Percentiles rank a stretch among this genome's conserved stretches.
Conservation (phyloP, 768 basidiomycete species). For the Coprinopsis cinerea region DNA sequence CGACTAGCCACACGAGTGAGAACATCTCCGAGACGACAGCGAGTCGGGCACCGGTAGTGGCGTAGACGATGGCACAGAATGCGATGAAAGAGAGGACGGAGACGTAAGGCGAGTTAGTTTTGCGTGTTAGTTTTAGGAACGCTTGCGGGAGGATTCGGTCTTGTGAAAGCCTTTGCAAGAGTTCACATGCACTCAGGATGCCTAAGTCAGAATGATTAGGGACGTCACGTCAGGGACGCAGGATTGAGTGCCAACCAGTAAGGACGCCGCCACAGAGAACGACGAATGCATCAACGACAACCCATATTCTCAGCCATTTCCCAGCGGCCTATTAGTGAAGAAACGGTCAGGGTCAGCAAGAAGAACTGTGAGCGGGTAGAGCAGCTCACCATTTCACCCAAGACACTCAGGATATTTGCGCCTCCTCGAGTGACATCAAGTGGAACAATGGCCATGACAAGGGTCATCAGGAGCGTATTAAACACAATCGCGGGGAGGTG, state of each 20-base stretch:
- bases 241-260: slow-evolving; percentile 37
- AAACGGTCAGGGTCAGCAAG: neutral
- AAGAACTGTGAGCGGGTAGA: neutral
- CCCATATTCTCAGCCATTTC: slow-evolving; percentile 53
- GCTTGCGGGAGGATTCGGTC: slow-evolving; percentile 54
- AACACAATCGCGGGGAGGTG: slow-evolving; percentile 54
- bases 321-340: slow-evolving; percentile 42
- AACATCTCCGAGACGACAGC: slow-evolving; percentile 61
- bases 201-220: slow-evolving; percentile 25
- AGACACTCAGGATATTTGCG: slow-evolving; percentile 57
- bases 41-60: slow-evolving; percentile 47
- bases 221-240: neutral
- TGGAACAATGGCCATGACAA: slow-evolving; percentile 57
- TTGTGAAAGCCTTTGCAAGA: slow-evolving; percentile 50
- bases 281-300: slow-evolving; percentile 63
- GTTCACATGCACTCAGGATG: slow-evolving; percentile 52
- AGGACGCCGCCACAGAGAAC: slow-evolving; percentile 70
- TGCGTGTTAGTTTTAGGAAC: slow-evolving; percentile 43
- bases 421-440: slow-evolving; percentile 40
- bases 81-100: slow-evolving; percentile 44
- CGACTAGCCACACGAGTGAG: slow-evolving; percentile 59
- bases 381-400: slow-evolving; percentile 52
- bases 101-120: slow-evolving; percentile 47
- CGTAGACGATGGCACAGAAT: slow-evolving; percentile 51
- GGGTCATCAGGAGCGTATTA: slow-evolving; percentile 50